Conservation (phyloP, 106 monocot species). For the Vanilla planifolia region DNA sequence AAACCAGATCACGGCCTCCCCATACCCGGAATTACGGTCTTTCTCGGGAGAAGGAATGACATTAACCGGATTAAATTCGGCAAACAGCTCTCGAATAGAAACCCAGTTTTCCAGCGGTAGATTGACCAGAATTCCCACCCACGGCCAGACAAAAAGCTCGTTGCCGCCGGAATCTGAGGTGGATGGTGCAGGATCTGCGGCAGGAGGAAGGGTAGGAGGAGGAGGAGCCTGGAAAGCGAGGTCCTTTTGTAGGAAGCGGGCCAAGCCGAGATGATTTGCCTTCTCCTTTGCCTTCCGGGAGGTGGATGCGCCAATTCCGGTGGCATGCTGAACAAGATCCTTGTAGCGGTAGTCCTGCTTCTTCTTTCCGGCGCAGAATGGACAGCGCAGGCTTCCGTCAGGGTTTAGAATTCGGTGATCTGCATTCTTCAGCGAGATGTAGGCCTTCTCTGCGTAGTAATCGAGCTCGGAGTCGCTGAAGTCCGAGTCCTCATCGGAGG, state of each 20-base stretch:
- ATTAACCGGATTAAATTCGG: constrained; percentile 60
- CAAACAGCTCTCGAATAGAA: constrained; percentile 34
- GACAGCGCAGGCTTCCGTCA: constrained; percentile 43
- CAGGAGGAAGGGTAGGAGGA: constrained; percentile 6
- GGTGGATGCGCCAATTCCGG: constrained; percentile 38
- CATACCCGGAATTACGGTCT: constrained; percentile 28
- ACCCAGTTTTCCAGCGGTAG: constrained; percentile 36
- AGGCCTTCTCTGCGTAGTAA: constrained; percentile 32
- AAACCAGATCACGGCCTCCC: constrained; percentile 57
- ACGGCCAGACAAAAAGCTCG: constrained; percentile 69
- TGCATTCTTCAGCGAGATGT: constrained; percentile 20
- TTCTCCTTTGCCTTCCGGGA: constrained; percentile 46
- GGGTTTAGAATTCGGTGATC: constrained; percentile 23
- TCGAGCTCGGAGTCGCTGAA: constrained; percentile 67
- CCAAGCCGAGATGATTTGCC: constrained; percentile 53
- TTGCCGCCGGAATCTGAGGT: constrained; percentile 1
- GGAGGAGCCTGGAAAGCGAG: constrained; percentile 10
- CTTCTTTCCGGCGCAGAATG: constrained; percentile 67
- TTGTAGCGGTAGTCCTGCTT: constrained; percentile 54
- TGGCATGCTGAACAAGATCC: constrained; percentile 69
- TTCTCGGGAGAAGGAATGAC: constrained; percentile 36
- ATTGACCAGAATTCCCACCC: constrained; percentile 76
- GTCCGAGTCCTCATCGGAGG: constrained; percentile 42
- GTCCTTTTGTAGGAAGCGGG: constrained; percentile 37
- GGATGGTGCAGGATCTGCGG: not conserved